Base-by-base conservation (phyloP, 129 eudicot genomes). In the Smallanthus sonchifolius region DNA sequence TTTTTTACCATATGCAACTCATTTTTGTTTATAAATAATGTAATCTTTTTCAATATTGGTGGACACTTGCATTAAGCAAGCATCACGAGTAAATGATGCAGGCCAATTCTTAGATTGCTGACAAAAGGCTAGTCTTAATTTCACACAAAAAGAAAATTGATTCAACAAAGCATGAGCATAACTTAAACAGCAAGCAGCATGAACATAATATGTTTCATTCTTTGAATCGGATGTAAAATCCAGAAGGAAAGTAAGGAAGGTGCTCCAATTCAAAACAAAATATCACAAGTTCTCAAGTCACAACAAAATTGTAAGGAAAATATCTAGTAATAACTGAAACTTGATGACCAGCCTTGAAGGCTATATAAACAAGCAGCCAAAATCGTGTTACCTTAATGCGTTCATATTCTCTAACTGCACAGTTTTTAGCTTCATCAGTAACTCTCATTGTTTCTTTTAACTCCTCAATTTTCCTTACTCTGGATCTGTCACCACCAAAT, bases 401-500 rank as follows among this genome's bases (percentile, higher is more conserved):
- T 65, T 88, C 91, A 81, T 91, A 91, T 74, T 91, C 97, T 72
- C 80, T 83, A 51, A 77, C 73, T 69, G 97, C 97, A 81, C 88
- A 78, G 62, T 24, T 74, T 88, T 86, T 91, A 30, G 95, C 97
- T 70, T 86, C 89, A 78, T 91, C 95, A 2, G 95, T 91, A 71
- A 74, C 88, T 79, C 83, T 84, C 36, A 88, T 63, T 67, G 90
- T 82, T 79, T 88, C 97, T 77, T 84, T 82, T 69, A 91, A 54
- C 82, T 91, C 97, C 28, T 91, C 97, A 57, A 91, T 83, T 83
- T 91, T 91, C 36, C 85, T 91, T 77, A 91, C 79, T 61, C 95
- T 86, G 43, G 92, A 73, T 42, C 92, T 77, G 81, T 91, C 97
- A 15, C 97, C 97, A 47, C 97, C 97, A 80, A 91, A 91, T 84